Evolutionary conservation across 495 filamentous ascomycete genomes (phyloP).

Genomic region (Hypoxylon fuscum): DNA sequence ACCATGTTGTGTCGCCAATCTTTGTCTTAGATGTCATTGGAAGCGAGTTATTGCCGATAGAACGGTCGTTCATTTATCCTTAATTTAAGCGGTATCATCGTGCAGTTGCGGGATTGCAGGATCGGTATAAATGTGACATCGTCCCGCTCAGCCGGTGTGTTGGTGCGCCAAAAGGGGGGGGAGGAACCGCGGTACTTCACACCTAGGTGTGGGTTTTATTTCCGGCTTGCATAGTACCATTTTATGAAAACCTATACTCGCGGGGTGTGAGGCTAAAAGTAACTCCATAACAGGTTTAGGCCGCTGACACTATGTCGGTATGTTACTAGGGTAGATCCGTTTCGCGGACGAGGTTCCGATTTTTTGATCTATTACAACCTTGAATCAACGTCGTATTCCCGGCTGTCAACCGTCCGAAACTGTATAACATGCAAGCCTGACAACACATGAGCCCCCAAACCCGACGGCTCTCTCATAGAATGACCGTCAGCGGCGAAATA

Average conservation of each 20-base stretch:
- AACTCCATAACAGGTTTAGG: constrained; percentile 11
- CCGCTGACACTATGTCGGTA: constrained; percentile 3
- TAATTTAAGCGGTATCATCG: constrained; percentile 26
- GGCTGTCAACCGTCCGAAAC: constrained; percentile 17
- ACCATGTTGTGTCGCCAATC: constrained; percentile 21
- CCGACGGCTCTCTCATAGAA: constrained; percentile 14
- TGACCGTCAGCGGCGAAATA: not conserved
- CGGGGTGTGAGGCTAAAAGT: constrained; percentile 23
- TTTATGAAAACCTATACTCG: constrained; percentile 9
- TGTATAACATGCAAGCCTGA: constrained; percentile 17
- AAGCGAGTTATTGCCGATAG: constrained; percentile 36
- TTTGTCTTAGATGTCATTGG: constrained; percentile 24
- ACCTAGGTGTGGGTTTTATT: constrained; percentile 36
- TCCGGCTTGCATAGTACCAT: constrained; percentile 12
- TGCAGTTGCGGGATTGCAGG: constrained; percentile 37
- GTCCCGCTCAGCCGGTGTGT: constrained; percentile 32
- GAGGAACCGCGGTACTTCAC: constrained; percentile 15
- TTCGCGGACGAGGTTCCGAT: constrained; percentile 27
- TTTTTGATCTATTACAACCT: constrained; percentile 33
- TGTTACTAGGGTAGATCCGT: constrained; percentile 27
- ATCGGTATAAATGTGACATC: constrained; percentile 39
- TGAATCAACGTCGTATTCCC: constrained; percentile 34
- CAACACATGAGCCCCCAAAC: constrained; percentile 19
- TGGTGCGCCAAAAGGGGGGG: constrained; percentile 2
- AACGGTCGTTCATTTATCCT: constrained; percentile 29